Evolutionary conservation across 2,329 filamentous ascomycete genomes (phyloP).

Genomic region (Diaporthe vexans): DNA sequence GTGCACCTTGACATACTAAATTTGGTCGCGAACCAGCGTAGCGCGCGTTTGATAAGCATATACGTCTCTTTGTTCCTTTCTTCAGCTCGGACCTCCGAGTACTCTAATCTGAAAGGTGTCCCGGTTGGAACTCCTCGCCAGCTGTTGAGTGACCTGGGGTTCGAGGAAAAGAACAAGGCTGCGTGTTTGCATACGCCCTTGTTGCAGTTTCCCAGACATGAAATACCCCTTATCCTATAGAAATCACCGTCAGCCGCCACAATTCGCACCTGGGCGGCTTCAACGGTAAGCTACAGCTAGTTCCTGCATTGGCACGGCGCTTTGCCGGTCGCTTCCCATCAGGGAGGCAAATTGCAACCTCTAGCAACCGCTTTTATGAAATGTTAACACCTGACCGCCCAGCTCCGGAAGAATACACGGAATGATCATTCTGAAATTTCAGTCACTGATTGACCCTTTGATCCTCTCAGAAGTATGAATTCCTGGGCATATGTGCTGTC

Average conservation of each 20-base stretch:
- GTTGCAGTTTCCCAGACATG: not conserved
- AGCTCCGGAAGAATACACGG: not conserved
- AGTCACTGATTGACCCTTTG: not conserved
- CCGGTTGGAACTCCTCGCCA: too few relatives aligned
- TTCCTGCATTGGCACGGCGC: conserved; percentile 2
- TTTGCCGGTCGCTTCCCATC: not conserved
- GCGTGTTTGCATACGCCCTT: not conserved
- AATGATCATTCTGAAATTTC: not conserved
- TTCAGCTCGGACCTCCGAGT: too few relatives aligned
- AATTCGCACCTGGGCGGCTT: not conserved
- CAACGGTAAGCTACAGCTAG: not conserved
- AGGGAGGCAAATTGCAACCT: not conserved
- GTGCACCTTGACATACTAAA: not conserved
- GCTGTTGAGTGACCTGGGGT: too few relatives aligned
- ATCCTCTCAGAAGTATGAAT: not conserved
- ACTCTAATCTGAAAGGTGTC: too few relatives aligned
- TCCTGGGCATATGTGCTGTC: not conserved
- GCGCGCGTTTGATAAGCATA: not conserved
- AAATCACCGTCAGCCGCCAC: not conserved
- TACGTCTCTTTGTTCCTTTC: not conserved
- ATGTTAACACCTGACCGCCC: not conserved
- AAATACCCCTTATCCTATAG: not conserved
- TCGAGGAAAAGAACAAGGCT: not conserved
- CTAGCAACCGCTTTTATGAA: not conserved
- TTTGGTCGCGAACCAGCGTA: not conserved